Percentiles rank a stretch among this genome's conserved stretches.
These are phyloP conservation scores for Trichoderma sp. DNA, from an alignment of 2,329 filamentous ascomycete genomes.

Conservation along the genomic window DNA sequence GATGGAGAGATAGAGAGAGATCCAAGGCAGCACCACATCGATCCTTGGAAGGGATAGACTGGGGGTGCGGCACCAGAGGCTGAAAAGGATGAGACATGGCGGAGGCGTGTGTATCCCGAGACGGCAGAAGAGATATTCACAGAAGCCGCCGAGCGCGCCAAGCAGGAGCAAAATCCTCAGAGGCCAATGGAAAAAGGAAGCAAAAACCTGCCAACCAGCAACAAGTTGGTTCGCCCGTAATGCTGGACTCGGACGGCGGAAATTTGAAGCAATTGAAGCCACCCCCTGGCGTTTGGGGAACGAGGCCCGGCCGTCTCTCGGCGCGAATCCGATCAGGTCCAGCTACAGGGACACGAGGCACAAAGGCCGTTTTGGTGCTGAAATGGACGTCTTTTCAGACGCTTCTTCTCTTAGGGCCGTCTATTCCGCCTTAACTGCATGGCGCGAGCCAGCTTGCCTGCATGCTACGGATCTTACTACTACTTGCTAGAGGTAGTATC, in stretches of 20 bases:
- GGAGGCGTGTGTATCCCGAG: not conserved
- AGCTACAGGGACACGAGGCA: constrained; percentile 7
- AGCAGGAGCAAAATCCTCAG: not conserved
- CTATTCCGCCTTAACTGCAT: constrained; percentile 9
- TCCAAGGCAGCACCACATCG: constrained; percentile 12
- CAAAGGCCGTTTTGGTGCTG: not conserved
- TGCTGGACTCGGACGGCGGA: not conserved
- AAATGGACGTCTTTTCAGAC: not conserved
- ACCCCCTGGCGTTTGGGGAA: not conserved
- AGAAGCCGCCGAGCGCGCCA: constrained; percentile 10
- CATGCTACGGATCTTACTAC: constrained; percentile 16
- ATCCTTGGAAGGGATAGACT: constrained; percentile 3
- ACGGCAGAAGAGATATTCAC: not conserved
- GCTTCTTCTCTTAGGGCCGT: not conserved
- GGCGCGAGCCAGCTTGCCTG: constrained; percentile 21
- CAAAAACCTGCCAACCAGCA: not conserved
- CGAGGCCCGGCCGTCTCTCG: constrained; percentile 14
- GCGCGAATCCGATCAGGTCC: constrained; percentile 16
- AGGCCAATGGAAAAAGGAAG: not conserved
- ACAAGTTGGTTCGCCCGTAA: not conserved
- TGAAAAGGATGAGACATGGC: constrained; percentile 10
- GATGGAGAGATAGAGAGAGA: not conserved
- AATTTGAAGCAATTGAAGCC: not conserved
- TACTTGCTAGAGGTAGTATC: not conserved
- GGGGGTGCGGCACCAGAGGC: constrained; percentile 2